These are phyloP conservation scores for Chamaecrista fasciculata DNA, from an alignment of 306 rosid genomes.

Conservation along the genomic window DNA sequence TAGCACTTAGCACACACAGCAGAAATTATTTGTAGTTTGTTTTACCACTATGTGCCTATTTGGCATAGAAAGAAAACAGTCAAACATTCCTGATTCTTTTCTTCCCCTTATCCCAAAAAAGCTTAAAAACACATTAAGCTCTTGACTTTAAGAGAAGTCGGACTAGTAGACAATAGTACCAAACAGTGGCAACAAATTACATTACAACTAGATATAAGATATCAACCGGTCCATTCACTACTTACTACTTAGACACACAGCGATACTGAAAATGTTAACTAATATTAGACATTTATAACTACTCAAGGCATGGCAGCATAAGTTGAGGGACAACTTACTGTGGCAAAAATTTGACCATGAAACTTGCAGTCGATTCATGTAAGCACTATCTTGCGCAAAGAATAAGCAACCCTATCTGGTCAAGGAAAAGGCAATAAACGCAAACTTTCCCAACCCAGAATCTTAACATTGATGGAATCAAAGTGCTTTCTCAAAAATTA, in stretches of 20 bases:
- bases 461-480: neutral
- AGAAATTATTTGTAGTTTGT: too few species aligned
- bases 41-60: too few species aligned
- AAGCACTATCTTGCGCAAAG: neutral
- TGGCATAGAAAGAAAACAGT: neutral
- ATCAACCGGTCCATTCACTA: neutral
- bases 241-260: neutral
- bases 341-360: slow-evolving; percentile 19
- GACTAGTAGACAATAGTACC: neutral
- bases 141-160: neutral
- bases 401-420: neutral
- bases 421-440: slow-evolving; percentile 7
- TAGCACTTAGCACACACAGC: too few species aligned
- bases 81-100: slow-evolving; percentile 16
- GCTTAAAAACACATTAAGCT: slow-evolving; percentile 8
- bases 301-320: slow-evolving; percentile 9
- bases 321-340: too few species aligned
- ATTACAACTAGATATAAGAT: slow-evolving; percentile 17
- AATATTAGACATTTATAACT: neutral
- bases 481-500: neutral
- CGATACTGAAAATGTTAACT: slow-evolving; percentile 4
- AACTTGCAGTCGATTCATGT: neutral
- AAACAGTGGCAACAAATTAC: neutral
- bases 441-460: neutral
- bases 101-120: slow-evolving; percentile 4